Percentiles rank a stretch among this genome's conserved stretches.
These are phyloP conservation scores for Colletotrichum cordylinicola DNA, from an alignment of 2,329 filamentous ascomycete genomes.

Conservation along the genomic window DNA sequence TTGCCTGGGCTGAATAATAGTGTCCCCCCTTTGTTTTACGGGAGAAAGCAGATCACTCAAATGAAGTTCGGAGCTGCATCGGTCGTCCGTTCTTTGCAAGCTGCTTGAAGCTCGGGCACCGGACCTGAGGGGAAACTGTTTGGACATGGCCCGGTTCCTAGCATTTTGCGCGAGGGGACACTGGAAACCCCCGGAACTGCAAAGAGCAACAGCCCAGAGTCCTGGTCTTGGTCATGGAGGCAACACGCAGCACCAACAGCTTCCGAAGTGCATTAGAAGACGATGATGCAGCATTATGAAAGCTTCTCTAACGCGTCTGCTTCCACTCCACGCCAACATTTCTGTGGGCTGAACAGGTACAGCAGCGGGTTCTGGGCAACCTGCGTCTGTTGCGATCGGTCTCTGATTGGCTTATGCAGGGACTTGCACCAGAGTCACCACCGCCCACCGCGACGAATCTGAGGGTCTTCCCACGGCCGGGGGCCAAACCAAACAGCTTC, in stretches of 20 bases:
- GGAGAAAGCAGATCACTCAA: neutral
- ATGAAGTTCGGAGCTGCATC: slow-evolving; percentile 3
- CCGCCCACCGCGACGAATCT: neutral
- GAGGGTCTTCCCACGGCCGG: neutral
- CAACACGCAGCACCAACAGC: neutral
- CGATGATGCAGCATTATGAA: slow-evolving; percentile 3
- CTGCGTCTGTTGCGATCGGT: slow-evolving; percentile 2
- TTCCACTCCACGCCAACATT: neutral
- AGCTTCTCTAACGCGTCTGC: neutral
- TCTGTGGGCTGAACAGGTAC: neutral
- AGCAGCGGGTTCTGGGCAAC: neutral
- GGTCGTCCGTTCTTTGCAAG: neutral
- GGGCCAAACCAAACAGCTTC: neutral
- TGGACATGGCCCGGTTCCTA: neutral
- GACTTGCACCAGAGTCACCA: neutral
- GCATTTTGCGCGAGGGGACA: neutral
- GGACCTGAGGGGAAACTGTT: neutral
- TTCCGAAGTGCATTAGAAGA: neutral
- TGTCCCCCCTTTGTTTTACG: neutral
- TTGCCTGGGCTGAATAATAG: neutral
- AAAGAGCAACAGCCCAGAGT: neutral
- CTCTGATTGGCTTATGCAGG: neutral
- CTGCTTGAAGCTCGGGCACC: neutral
- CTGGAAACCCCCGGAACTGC: neutral
- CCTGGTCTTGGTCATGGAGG: neutral